Evolutionary conservation across 441 rosid species (phyloP).

Genomic region (Erodium texanum): DNA sequence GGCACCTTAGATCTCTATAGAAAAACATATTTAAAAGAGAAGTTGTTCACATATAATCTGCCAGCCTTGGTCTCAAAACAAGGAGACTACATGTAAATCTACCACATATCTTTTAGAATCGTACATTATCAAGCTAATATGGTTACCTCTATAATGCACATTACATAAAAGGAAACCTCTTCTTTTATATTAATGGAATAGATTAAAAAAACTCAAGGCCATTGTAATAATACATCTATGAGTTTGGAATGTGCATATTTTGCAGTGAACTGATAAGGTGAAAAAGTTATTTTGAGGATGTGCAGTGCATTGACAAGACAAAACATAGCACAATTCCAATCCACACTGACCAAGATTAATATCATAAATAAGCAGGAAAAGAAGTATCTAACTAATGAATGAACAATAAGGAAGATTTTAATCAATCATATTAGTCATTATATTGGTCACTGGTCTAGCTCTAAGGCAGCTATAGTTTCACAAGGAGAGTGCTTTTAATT

Average conservation of each 20-base stretch:
- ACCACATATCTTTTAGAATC: neutral
- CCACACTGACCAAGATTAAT: neutral
- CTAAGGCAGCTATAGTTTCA: neutral
- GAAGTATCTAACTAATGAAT: neutral
- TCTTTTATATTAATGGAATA: too few species aligned
- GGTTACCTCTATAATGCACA: neutral
- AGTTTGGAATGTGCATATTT: neutral
- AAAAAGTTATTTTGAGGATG: neutral
- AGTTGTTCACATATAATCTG: too few species aligned
- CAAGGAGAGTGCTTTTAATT: neutral
- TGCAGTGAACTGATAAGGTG: neutral
- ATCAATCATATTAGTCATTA: neutral
- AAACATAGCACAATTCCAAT: neutral
- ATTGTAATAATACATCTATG: neutral
- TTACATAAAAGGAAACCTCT: neutral
- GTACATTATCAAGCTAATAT: neutral
- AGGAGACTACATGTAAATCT: neutral
- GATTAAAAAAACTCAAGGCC: neutral
- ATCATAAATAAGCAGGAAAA: neutral
- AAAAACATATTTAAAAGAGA: neutral
- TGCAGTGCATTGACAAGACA: conserved; percentile 1
- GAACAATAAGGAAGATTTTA: neutral
- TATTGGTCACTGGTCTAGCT: neutral
- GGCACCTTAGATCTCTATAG: neutral
- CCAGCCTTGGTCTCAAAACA: neutral